Evolutionary conservation across 805 yeast species (phyloP), one percentile per base, ranked within the genome.

Genomic region (Ogataea allantospora): DNA sequence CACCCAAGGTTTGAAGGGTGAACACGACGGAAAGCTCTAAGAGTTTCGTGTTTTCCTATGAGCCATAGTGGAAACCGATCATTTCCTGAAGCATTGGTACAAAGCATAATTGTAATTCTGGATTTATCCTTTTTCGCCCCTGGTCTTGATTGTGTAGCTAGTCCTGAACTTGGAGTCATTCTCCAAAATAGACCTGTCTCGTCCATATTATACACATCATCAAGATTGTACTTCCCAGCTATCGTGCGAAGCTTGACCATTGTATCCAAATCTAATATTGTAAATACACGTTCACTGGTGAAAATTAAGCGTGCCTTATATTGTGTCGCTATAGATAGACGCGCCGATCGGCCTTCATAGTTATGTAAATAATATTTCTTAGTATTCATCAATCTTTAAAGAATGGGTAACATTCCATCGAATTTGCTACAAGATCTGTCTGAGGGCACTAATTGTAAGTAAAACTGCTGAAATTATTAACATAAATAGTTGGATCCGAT

Each of bases 371-470:
- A 25, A 23, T 18, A 23, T 18, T 18, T 15, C n/a, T 23, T 23
- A 17, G 20, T 13, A n/a, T 20, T 5, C 7, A 17, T 11, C 21
- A 14, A n/a, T 16, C 10, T 9, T 17, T 28, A 20, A 7, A 45
- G 4, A 10, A 63, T 63, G 68, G 68, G 68, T 14, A 57, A 61
- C 36, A 57, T 58, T 44, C 66, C 67, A 20, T 63, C 67, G 2
- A 53, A 51, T 34, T 54, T 76, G 19, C 55, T 87, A 43, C 93
- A 84, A 42, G 75, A 77, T 47, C 71, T 87, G 16, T 76, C 85
- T 51, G 89, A 83, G 58, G 91, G 88, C 16, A 85, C 95, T 7
- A 82, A 81, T 60, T 87, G 80, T 74, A 61, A 44, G 78, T 65
- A n/a, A n/a, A n/a, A n/a, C n/a, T n/a, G n/a, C n/a, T n/a, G n/a